Evolutionary conservation across 2,329 filamentous ascomycete species (phyloP).

Genomic region (Fusarium verrucosum): DNA sequence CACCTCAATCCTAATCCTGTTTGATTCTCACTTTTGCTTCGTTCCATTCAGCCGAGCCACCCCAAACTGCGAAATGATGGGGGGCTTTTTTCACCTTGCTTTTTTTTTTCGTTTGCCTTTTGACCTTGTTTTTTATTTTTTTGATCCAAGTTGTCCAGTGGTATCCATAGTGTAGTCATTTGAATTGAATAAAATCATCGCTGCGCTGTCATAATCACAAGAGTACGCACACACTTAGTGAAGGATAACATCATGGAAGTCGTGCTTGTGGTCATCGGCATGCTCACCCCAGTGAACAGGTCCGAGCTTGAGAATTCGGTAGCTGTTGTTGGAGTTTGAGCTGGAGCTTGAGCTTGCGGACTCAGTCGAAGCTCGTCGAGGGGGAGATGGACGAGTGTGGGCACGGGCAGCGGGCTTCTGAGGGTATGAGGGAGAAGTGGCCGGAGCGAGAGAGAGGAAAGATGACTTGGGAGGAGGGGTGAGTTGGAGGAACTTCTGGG

Average conservation of each 20-base stretch:
- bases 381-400: slow-evolving; percentile 38
- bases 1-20: slow-evolving; percentile 44
- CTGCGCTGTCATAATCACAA: slow-evolving; percentile 19
- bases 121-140: background rate
- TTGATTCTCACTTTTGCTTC: slow-evolving; percentile 6
- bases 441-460: slow-evolving; percentile 69
- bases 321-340: slow-evolving; percentile 50
- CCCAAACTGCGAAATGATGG: slow-evolving; percentile 8
- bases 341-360: slow-evolving; percentile 47
- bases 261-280: slow-evolving; percentile 63
- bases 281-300: slow-evolving; percentile 72
- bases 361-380: slow-evolving; percentile 61
- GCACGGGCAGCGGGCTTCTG: slow-evolving; percentile 50
- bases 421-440: slow-evolving; percentile 66
- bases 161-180: slow-evolving; percentile 2
- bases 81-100: slow-evolving; percentile 2
- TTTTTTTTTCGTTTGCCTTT: background rate
- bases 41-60: slow-evolving; percentile 42
- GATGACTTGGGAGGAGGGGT: slow-evolving; percentile 38
- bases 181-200: slow-evolving; percentile 25
- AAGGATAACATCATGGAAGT: slow-evolving; percentile 62
- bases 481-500: slow-evolving; percentile 43
- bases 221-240: slow-evolving; percentile 44
- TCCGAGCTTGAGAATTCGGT: slow-evolving; percentile 69
- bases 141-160: background rate